A percentile compares a stretch with the other conserved stretches of the same genome.
These are phyloP conservation scores for Dispira parvispora DNA, from an alignment of 192 early-diverging fungal genomes.

Conservation along the genomic window DNA sequence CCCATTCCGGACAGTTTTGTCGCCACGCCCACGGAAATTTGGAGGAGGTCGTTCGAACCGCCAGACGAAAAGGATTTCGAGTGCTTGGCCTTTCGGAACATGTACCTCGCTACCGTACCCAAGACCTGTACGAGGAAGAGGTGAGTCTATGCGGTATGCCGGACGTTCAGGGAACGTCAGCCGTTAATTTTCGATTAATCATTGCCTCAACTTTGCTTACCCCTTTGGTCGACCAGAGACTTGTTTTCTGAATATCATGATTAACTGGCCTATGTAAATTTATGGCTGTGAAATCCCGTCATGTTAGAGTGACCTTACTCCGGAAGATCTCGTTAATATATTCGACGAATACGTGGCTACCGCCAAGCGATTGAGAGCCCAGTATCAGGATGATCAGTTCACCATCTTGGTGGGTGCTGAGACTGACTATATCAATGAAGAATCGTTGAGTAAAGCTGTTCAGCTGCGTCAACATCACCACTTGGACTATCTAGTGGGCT, in stretches of 20 bases:
- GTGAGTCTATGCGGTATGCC: conserved; percentile 1
- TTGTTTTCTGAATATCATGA: too few relatives aligned
- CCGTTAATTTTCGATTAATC: too few relatives aligned
- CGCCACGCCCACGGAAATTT: conserved; percentile 73
- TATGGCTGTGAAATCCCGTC: background rate
- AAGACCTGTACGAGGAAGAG: conserved; percentile 93
- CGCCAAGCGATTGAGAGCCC: conserved; percentile 47
- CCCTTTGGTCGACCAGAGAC: too few relatives aligned
- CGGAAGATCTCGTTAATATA: conserved; percentile 34
- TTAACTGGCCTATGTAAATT: too few relatives aligned
- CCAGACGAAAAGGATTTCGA: conserved; percentile 52
- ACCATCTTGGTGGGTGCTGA: conserved; percentile 78
- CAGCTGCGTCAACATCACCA: conserved; percentile 25
- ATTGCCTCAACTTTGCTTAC: too few relatives aligned
- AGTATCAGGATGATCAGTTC: conserved; percentile 31
- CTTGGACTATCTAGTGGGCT: conserved; percentile 84
- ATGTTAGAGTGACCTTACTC: conserved; percentile 39
- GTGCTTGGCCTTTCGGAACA: conserved; percentile 83
- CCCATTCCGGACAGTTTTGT: conserved; percentile 94
- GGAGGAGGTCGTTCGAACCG: conserved; percentile 63
- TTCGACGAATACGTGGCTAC: conserved; percentile 57
- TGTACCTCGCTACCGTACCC: conserved; percentile 54
- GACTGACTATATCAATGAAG: conserved; percentile 61
- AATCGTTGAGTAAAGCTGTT: conserved; percentile 30
- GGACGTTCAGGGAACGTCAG: too few relatives aligned